These are phyloP conservation scores for Diplodia scrobiculata DNA, from an alignment of 2,329 filamentous ascomycete species.

Conservation along the genomic window DNA sequence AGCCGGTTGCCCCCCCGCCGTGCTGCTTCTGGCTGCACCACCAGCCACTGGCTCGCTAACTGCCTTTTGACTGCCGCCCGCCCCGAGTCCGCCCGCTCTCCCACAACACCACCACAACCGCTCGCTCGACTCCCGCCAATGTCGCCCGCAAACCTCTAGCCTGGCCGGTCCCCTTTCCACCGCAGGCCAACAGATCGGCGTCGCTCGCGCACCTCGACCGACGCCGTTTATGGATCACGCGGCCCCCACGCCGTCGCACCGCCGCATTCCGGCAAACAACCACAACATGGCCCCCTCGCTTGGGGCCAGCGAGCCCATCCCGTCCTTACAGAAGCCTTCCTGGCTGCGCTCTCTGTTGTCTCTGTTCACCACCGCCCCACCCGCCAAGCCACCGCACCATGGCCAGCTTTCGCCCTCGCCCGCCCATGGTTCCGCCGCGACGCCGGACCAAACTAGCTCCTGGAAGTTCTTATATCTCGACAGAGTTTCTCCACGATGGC, in stretches of 20 bases:
- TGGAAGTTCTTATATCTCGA: neutral
- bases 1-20: neutral
- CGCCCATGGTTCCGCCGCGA: too few relatives aligned
- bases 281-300: conserved; percentile 5
- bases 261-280: neutral
- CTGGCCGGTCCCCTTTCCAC: neutral
- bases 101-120: neutral
- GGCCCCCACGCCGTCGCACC: neutral
- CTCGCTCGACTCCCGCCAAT: neutral
- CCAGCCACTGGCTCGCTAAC: too few relatives aligned
- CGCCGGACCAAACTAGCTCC: neutral
- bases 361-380: neutral
- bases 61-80: neutral
- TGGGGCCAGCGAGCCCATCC: neutral
- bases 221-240: neutral
- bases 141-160: neutral
- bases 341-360: neutral
- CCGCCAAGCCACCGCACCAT: neutral
- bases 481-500: conserved; percentile 17
- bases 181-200: neutral
- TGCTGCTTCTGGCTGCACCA: neutral
- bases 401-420: neutral
- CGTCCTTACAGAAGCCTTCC: neutral
- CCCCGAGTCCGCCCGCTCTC: neutral
- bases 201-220: neutral